phyloP scores from a whole-genome alignment of 2,329 filamentous ascomycete species.

The Botryotinia convoluta region DNA sequence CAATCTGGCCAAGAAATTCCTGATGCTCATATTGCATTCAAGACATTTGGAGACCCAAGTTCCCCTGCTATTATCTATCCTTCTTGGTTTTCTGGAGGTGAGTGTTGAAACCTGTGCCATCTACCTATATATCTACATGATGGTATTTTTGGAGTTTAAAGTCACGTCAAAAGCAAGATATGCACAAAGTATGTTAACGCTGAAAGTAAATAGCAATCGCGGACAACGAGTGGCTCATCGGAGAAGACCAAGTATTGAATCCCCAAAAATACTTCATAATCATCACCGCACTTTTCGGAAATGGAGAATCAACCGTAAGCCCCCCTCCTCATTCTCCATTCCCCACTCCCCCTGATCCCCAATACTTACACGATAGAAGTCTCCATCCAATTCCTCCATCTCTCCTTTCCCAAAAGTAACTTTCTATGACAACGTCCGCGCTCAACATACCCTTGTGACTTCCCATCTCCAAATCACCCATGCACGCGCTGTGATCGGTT shows the following conservation, averaged over 20 bases:
- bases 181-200: not conserved
- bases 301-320: constrained; percentile 56
- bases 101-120: constrained; percentile 26
- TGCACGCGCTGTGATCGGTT: constrained; percentile 61
- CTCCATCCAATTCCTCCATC: constrained; percentile 60
- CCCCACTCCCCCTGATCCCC: not conserved
- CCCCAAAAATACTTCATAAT: constrained; percentile 67
- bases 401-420: constrained; percentile 60
- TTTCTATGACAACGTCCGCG: constrained; percentile 68
- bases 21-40: constrained; percentile 70
- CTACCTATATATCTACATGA: no score
- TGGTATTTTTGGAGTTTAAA: no score
- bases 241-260: constrained; percentile 49
- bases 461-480: constrained; percentile 59
- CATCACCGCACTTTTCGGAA: constrained; percentile 66
- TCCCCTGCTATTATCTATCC: constrained; percentile 71
- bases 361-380: constrained; percentile 34
- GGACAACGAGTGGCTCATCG: constrained; percentile 72
- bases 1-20: constrained; percentile 61
- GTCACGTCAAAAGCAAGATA: not conserved
- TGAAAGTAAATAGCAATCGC: constrained; percentile 49
- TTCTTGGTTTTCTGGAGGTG: constrained; percentile 68
- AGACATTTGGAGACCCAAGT: constrained; percentile 64
- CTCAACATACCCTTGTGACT: constrained; percentile 65
- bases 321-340: not conserved